Conservation (phyloP, 2,329 filamentous ascomycete species). For the Penicillium sp. region DNA sequence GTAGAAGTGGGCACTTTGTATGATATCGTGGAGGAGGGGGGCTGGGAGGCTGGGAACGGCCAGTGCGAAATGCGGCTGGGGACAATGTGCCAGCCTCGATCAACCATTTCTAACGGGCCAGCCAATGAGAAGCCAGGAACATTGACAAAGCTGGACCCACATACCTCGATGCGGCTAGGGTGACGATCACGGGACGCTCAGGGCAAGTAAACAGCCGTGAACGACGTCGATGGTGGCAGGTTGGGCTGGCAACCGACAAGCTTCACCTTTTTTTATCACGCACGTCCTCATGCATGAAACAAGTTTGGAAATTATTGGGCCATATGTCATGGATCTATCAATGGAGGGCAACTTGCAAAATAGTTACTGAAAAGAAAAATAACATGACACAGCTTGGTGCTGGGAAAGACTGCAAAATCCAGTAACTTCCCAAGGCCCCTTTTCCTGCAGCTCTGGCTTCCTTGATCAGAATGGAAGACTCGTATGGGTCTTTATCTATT, state of each 20-base stretch:
- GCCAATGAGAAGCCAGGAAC: slow-evolving; percentile 9
- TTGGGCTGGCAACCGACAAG: slow-evolving; percentile 28
- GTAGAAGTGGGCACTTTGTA: slow-evolving; percentile 8
- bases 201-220: slow-evolving; percentile 26
- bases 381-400: too few species aligned
- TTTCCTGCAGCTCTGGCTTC: too few species aligned
- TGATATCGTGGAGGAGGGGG: slow-evolving; percentile 27
- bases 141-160: background rate
- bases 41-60: slow-evolving; percentile 28
- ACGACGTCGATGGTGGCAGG: slow-evolving; percentile 10
- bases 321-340: too few species aligned
- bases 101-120: slow-evolving; percentile 9
- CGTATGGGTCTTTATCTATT: too few species aligned
- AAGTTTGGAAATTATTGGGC: background rate
- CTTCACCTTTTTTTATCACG: background rate
- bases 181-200: slow-evolving; percentile 22
- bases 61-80: slow-evolving; percentile 22
- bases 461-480: too few species aligned
- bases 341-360: too few species aligned
- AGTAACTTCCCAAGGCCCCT: too few species aligned
- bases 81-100: slow-evolving; percentile 15
- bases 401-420: too few species aligned
- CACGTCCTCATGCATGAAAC: background rate
- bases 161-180: slow-evolving; percentile 11
- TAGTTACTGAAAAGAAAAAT: too few species aligned